phyloP scores from a whole-genome alignment of 768 basidiomycete species.

The Agrocybe praecox region DNA sequence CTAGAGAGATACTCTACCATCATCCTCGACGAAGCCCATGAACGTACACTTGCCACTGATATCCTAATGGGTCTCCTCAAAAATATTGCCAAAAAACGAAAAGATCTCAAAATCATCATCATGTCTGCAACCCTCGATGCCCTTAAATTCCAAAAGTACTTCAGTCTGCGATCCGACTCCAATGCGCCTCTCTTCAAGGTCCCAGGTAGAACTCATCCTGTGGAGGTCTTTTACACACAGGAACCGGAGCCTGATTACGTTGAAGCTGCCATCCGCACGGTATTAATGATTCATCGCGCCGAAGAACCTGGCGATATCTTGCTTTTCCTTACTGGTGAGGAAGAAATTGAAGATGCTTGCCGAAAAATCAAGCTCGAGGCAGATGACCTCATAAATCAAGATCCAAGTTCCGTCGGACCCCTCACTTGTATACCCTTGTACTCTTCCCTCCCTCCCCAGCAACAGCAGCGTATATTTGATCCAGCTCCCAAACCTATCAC shows the following conservation, averaged over 20 bases:
- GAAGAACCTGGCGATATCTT: slow-evolving; percentile 93
- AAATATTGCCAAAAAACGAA: slow-evolving; percentile 72
- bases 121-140: slow-evolving; percentile 99
- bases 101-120: slow-evolving; percentile 94
- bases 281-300: slow-evolving; percentile 95
- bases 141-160: slow-evolving; percentile 96
- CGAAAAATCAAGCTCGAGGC: slow-evolving; percentile 91
- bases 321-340: slow-evolving; percentile 96
- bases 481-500: slow-evolving; percentile 68
- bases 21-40: slow-evolving; percentile 98
- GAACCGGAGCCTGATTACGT: slow-evolving; percentile 95
- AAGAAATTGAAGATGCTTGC: slow-evolving; percentile 97
- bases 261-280: slow-evolving; percentile 94
- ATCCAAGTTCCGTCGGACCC: slow-evolving; percentile 80
- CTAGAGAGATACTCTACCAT: slow-evolving; percentile 93
- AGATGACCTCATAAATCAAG: slow-evolving; percentile 75
- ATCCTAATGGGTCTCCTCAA: slow-evolving; percentile 98
- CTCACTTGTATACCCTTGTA: slow-evolving; percentile 91
- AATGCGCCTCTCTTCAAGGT: slow-evolving; percentile 86
- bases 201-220: slow-evolving; percentile 91
- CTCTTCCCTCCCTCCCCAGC: slow-evolving; percentile 90
- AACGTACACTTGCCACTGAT: slow-evolving; percentile 96
- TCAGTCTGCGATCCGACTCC: slow-evolving; percentile 49
- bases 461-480: slow-evolving; percentile 98
- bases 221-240: slow-evolving; percentile 93